These are phyloP conservation scores for Aspergillus indologenus DNA, from an alignment of 495 filamentous ascomycete genomes.

Conservation along the genomic window DNA sequence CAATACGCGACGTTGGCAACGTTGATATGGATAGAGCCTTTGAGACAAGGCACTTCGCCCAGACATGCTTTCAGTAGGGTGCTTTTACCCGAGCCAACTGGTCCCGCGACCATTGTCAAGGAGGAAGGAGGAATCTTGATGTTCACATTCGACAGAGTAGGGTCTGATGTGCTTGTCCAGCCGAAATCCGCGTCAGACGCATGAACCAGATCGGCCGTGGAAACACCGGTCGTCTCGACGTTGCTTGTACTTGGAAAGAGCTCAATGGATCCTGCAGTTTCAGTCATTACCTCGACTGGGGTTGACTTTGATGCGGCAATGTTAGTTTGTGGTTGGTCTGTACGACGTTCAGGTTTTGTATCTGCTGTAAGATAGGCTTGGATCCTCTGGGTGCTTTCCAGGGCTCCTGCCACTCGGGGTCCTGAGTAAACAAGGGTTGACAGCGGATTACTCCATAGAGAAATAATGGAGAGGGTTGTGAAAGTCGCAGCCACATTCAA, in stretches of 20 bases:
- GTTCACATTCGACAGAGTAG: neutral
- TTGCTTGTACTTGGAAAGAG: neutral
- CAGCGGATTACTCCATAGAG: neutral
- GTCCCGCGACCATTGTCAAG: neutral
- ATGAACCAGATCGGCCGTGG: neutral
- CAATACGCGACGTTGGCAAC: constrained; percentile 30
- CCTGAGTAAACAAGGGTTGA: neutral
- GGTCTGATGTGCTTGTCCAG: neutral
- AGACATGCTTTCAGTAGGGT: constrained; percentile 29
- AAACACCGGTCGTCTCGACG: neutral
- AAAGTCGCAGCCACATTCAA: neutral
- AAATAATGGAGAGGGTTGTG: neutral
- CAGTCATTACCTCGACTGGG: neutral
- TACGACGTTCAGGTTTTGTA: neutral
- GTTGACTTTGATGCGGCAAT: too few relatives aligned
- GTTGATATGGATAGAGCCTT: constrained; percentile 6
- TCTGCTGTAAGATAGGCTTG: neutral
- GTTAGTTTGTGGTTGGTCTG: neutral
- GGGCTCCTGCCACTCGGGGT: neutral
- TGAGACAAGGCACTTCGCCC: constrained; percentile 14
- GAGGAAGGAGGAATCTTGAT: neutral
- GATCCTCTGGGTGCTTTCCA: neutral
- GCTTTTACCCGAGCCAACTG: constrained; percentile 29
- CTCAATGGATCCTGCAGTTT: neutral
- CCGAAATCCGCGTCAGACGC: neutral